A percentile compares a stretch with the other conserved stretches of the same genome.
These are phyloP conservation scores for Fusarium staphyleae DNA, from an alignment of 2,329 filamentous ascomycete genomes.

Conservation along the genomic window DNA sequence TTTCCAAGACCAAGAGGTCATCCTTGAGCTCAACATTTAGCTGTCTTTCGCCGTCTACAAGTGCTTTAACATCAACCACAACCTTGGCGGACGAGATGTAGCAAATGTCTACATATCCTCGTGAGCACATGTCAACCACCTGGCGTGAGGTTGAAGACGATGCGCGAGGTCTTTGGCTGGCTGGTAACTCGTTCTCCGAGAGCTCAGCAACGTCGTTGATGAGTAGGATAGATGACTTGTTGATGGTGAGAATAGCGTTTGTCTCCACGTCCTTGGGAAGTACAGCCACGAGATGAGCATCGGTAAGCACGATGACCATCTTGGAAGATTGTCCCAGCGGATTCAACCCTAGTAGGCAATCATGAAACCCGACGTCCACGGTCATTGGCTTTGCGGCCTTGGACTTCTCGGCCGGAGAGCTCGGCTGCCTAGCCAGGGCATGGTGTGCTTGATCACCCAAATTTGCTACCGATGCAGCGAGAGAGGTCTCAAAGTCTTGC, in stretches of 20 bases:
- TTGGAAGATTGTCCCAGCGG: slow-evolving; percentile 79
- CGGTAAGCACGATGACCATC: slow-evolving; percentile 77
- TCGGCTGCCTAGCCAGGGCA: slow-evolving; percentile 47
- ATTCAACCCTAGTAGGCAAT: slow-evolving; percentile 85
- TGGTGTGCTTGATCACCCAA: slow-evolving; percentile 70
- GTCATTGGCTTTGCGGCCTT: slow-evolving; percentile 63
- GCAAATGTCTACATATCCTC: slow-evolving; percentile 86
- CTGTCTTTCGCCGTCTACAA: slow-evolving; percentile 64
- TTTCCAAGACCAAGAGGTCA: slow-evolving; percentile 88
- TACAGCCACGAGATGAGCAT: slow-evolving; percentile 73
- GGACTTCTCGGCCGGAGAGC: slow-evolving; percentile 38
- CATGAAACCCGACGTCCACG: slow-evolving; percentile 77
- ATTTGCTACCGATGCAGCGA: slow-evolving; percentile 82
- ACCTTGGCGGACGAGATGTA: slow-evolving; percentile 84
- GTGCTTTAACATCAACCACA: slow-evolving; percentile 64
- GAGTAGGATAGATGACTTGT: slow-evolving; percentile 82
- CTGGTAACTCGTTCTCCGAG: slow-evolving; percentile 14
- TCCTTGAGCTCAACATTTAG: slow-evolving; percentile 84
- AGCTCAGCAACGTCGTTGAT: slow-evolving; percentile 72
- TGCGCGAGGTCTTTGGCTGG: slow-evolving; percentile 37
- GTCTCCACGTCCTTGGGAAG: slow-evolving; percentile 71
- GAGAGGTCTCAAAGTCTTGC: slow-evolving; percentile 75
- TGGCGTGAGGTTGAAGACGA: slow-evolving; percentile 55
- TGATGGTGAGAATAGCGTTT: slow-evolving; percentile 70
- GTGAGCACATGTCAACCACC: slow-evolving; percentile 63